Percentiles rank a stretch among this genome's conserved stretches.
Conservation (phyloP, 768 basidiomycete genomes). For the Suillus plorans region DNA sequence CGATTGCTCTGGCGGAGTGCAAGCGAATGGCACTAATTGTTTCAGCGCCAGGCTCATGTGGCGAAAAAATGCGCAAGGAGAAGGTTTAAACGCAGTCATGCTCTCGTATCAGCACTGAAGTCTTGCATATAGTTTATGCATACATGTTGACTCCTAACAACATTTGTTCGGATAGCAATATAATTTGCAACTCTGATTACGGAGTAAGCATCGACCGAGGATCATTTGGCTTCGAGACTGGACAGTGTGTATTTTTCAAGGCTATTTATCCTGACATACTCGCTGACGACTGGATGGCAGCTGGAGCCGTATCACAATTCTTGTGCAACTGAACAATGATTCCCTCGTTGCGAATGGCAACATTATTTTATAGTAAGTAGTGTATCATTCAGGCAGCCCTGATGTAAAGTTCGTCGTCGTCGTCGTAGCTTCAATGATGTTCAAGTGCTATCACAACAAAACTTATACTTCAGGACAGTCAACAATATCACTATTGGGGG, state of each 20-base stretch:
- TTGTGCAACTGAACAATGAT: slow-evolving; percentile 78
- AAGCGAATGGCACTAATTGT: slow-evolving; percentile 64
- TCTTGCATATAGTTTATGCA: slow-evolving; percentile 59
- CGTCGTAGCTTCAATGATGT: slow-evolving; percentile 63
- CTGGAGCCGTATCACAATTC: slow-evolving; percentile 71
- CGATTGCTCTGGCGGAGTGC: slow-evolving; percentile 70
- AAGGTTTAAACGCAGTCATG: slow-evolving; percentile 48
- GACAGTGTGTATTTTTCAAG: slow-evolving; percentile 49
- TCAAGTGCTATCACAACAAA: slow-evolving; percentile 55
- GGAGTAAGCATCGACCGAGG: slow-evolving; percentile 76
- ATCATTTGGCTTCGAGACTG: slow-evolving; percentile 58
- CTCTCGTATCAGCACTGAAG: slow-evolving; percentile 2
- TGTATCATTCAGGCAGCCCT: neutral
- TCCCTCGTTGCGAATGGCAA: slow-evolving; percentile 71
- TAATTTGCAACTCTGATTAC: slow-evolving; percentile 73
- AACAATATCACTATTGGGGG: slow-evolving; percentile 59
- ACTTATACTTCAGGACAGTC: slow-evolving; percentile 63
- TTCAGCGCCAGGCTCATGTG: slow-evolving; percentile 80
- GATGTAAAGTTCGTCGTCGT: neutral
- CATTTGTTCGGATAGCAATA: slow-evolving; percentile 52
- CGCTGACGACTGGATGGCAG: slow-evolving; percentile 28
- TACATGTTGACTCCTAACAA: slow-evolving; percentile 69
- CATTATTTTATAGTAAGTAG: slow-evolving; percentile 62
- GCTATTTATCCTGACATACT: neutral
- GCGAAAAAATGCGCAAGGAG: slow-evolving; percentile 61